Evolutionary conservation across 495 filamentous ascomycete genomes (phyloP).

Genomic region (Amorphotheca resinae): DNA sequence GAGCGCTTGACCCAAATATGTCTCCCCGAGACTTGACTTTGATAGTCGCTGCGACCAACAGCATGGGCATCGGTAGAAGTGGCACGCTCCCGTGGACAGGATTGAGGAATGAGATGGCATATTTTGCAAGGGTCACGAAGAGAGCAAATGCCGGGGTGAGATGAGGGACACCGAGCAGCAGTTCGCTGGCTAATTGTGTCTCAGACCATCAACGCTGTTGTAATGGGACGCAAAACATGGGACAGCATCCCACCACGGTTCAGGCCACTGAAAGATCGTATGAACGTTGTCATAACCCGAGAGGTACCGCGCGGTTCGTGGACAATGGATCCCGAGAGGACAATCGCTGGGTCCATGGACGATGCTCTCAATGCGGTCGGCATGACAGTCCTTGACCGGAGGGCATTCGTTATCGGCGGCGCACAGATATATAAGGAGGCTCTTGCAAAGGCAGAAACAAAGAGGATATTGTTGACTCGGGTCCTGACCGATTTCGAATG

Average conservation of each 20-base stretch:
- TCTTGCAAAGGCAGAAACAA: slow-evolving; percentile 35
- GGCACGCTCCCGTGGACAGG: slow-evolving; percentile 81
- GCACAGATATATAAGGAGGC: slow-evolving; percentile 69
- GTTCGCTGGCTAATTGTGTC: not conserved
- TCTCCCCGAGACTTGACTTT: slow-evolving; percentile 47
- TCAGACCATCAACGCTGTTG: slow-evolving; percentile 53
- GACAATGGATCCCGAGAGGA: no score
- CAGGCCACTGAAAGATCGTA: slow-evolving; percentile 63
- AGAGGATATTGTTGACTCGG: slow-evolving; percentile 51
- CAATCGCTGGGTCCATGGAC: slow-evolving; percentile 35
- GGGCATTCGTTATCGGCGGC: slow-evolving; percentile 81
- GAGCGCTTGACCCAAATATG: slow-evolving; percentile 18
- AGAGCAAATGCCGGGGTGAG: slow-evolving; percentile 3
- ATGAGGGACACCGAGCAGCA: not conserved
- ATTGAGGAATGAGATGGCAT: slow-evolving; percentile 80
- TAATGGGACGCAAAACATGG: slow-evolving; percentile 98
- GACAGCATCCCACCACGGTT: slow-evolving; percentile 65
- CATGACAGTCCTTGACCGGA: slow-evolving; percentile 25
- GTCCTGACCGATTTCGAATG: slow-evolving; percentile 61
- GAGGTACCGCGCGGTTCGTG: slow-evolving; percentile 1
- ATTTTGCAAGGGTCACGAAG: slow-evolving; percentile 77
- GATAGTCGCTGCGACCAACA: slow-evolving; percentile 62
- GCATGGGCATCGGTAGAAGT: slow-evolving; percentile 74
- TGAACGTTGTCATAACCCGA: slow-evolving; percentile 68
- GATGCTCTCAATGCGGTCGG: slow-evolving; percentile 38